A percentile compares a stretch with the other conserved stretches of the same genome.
Evolutionary conservation across 2,329 filamentous ascomycete species (phyloP).

Genomic region (Hansfordia pulvinata): DNA sequence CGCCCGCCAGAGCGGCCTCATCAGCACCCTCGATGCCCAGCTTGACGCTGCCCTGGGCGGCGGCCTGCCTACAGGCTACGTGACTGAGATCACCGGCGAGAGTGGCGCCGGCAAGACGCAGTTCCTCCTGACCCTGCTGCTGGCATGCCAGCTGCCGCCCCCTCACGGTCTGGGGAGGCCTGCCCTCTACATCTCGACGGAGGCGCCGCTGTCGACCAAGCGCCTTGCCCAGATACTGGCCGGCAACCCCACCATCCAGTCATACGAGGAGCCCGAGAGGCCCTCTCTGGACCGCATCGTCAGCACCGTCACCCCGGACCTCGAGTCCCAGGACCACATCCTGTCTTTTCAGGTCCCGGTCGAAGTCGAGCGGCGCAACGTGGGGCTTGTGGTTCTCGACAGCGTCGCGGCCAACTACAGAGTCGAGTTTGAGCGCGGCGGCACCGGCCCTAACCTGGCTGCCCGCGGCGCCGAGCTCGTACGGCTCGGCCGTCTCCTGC

Average conservation of each 20-base stretch:
- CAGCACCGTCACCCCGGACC: conserved; percentile 72
- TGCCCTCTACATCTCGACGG: conserved; percentile 91
- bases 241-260: conserved; percentile 45
- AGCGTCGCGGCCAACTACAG: conserved; percentile 93
- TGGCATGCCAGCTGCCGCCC: conserved; percentile 69
- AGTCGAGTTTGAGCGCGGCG: conserved; percentile 63
- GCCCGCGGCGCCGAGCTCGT: conserved; percentile 65
- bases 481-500: conserved; percentile 60
- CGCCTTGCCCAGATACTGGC: conserved; percentile 70
- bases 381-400: conserved; percentile 78
- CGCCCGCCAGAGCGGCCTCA: conserved; percentile 32
- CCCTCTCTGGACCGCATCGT: conserved; percentile 65
- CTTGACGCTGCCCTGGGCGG: conserved; percentile 62
- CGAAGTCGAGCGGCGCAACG: conserved; percentile 57
- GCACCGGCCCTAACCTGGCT: conserved; percentile 47
- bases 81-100: conserved; percentile 87
- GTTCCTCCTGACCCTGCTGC: conserved; percentile 71
- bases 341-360: conserved; percentile 85
- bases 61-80: conserved; percentile 65
- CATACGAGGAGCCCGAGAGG: conserved; percentile 12
- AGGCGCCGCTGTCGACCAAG: conserved; percentile 69
- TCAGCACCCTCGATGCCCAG: conserved; percentile 67
- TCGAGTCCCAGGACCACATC: conserved; percentile 93
- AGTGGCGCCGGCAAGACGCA: conserved; percentile 94
- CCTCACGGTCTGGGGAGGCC: conserved; percentile 57